Evolutionary conservation across 2,329 filamentous ascomycete genomes (phyloP).

Genomic region (Aspergillus sp.): DNA sequence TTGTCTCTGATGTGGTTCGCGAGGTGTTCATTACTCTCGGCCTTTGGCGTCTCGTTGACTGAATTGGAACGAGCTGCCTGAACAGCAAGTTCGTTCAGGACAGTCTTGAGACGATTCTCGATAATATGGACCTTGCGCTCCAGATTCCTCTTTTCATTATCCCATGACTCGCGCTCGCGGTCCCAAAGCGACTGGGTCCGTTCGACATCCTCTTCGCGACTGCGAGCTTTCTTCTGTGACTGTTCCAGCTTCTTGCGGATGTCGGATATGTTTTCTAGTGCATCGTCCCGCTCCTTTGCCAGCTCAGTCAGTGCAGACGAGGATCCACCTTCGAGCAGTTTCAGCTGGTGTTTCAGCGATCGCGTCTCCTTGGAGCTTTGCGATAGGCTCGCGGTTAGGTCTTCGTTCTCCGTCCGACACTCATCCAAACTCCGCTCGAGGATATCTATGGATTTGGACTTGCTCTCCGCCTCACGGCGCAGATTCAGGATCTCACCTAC

Average conservation of each 20-base stretch:
- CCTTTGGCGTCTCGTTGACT: slow-evolving; percentile 38
- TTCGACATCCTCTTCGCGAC: slow-evolving; percentile 75
- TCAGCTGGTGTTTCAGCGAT: slow-evolving; percentile 75
- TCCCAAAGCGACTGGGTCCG: slow-evolving; percentile 74
- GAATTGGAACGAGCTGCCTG: slow-evolving; percentile 28
- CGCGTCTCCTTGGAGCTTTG: slow-evolving; percentile 67
- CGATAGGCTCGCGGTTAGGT: slow-evolving; percentile 56
- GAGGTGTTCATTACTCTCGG: slow-evolving; percentile 54
- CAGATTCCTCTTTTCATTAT: slow-evolving; percentile 70
- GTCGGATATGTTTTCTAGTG: slow-evolving; percentile 65
- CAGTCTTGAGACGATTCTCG: slow-evolving; percentile 72
- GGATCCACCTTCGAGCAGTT: slow-evolving; percentile 79
- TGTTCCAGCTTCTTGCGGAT: slow-evolving; percentile 69
- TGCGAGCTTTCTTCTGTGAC: slow-evolving; percentile 68
- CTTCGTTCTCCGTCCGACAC: slow-evolving; percentile 66
- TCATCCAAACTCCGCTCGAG: slow-evolving; percentile 69
- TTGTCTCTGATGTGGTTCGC: slow-evolving; percentile 39
- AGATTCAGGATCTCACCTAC: slow-evolving; percentile 89
- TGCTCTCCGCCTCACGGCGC: slow-evolving; percentile 83
- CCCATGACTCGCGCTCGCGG: slow-evolving; percentile 77
- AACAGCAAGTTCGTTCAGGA: slow-evolving; percentile 71
- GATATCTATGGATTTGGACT: slow-evolving; percentile 75
- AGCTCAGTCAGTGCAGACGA: slow-evolving; percentile 79
- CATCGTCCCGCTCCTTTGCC: slow-evolving; percentile 76
- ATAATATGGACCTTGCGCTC: slow-evolving; percentile 86